phyloP scores from a whole-genome alignment of 495 filamentous ascomycete genomes.

The Annulohypoxylon bovei region DNA sequence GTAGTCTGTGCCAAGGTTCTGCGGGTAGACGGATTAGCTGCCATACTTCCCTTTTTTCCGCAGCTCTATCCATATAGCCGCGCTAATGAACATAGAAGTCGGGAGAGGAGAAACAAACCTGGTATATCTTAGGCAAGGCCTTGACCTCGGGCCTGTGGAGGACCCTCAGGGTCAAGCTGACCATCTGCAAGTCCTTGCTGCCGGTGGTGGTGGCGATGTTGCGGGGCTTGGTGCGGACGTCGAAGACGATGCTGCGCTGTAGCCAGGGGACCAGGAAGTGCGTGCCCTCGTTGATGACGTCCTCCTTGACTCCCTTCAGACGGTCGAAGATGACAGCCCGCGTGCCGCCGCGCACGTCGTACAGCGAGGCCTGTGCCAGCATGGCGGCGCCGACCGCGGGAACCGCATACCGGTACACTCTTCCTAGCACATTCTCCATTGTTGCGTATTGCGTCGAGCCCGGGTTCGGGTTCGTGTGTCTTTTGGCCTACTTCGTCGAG shows the following conservation, averaged over 20 bases:
- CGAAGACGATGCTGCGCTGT: constrained; percentile 93
- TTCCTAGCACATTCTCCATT: constrained; percentile 36
- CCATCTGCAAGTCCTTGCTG: constrained; percentile 99
- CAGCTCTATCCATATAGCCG: neutral
- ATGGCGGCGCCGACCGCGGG: constrained; percentile 72
- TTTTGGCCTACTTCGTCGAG: neutral
- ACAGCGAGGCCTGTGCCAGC: constrained; percentile 79
- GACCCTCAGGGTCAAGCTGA: constrained; percentile 95
- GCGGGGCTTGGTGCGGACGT: constrained; percentile 96
- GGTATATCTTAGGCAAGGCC: constrained; percentile 95
- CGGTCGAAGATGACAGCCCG: constrained; percentile 99
- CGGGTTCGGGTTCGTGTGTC: neutral
- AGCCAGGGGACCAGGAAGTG: constrained; percentile 98
- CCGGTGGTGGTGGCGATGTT: constrained; percentile 98
- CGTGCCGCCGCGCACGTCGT: constrained; percentile 95
- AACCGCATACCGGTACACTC: constrained; percentile 74
- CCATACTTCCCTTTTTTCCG: neutral
- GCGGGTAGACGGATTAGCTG: constrained; percentile 29
- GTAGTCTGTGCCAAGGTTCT: constrained; percentile 92
- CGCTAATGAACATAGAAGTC: neutral
- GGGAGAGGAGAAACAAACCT: constrained; percentile 66
- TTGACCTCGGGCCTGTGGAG: constrained; percentile 94
- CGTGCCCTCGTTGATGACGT: constrained; percentile 93
- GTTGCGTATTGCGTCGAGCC: neutral
- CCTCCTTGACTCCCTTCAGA: constrained; percentile 89